Evolutionary conservation across 495 filamentous ascomycete species (phyloP).

Genomic region (Penicillium alfredii): DNA sequence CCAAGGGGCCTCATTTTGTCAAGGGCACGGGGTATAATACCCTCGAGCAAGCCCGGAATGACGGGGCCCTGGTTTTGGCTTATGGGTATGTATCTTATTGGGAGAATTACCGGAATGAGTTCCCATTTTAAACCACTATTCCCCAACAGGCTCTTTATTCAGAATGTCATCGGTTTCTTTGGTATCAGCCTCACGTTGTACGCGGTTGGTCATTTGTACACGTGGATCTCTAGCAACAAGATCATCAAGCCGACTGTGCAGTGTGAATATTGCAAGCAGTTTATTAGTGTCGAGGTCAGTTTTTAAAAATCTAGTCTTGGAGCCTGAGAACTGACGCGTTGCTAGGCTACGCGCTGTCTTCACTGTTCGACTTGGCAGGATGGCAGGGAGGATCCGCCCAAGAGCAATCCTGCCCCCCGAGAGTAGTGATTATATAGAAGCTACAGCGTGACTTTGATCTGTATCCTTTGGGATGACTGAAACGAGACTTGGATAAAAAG

Average conservation of each 20-base stretch:
- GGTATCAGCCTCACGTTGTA: constrained; percentile 63
- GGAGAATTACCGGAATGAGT: neutral
- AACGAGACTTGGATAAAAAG: no score
- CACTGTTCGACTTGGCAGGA: constrained; percentile 76
- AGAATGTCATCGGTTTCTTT: constrained; percentile 59
- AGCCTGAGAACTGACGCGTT: neutral
- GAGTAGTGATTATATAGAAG: no score
- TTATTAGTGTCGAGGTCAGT: constrained; percentile 58
- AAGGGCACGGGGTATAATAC: constrained; percentile 57
- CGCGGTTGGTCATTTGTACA: constrained; percentile 58
- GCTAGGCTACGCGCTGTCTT: constrained; percentile 55
- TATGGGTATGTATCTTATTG: constrained; percentile 50
- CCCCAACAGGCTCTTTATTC: constrained; percentile 51
- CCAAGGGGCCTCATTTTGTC: constrained; percentile 46
- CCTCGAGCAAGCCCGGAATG: constrained; percentile 56
- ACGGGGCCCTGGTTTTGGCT: constrained; percentile 66
- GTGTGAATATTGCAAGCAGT: constrained; percentile 67
- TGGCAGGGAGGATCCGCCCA: constrained; percentile 58
- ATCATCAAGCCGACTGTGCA: constrained; percentile 66
- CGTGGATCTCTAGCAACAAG: constrained; percentile 52
- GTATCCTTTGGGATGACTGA: no score
- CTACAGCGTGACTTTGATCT: no score
- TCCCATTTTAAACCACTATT: no score
- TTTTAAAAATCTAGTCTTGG: neutral
- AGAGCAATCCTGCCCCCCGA: no score